A percentile compares a stretch with the other conserved stretches of the same genome.
These are phyloP conservation scores for Trichoderma gamsii DNA, from an alignment of 495 filamentous ascomycete species.

Conservation along the genomic window DNA sequence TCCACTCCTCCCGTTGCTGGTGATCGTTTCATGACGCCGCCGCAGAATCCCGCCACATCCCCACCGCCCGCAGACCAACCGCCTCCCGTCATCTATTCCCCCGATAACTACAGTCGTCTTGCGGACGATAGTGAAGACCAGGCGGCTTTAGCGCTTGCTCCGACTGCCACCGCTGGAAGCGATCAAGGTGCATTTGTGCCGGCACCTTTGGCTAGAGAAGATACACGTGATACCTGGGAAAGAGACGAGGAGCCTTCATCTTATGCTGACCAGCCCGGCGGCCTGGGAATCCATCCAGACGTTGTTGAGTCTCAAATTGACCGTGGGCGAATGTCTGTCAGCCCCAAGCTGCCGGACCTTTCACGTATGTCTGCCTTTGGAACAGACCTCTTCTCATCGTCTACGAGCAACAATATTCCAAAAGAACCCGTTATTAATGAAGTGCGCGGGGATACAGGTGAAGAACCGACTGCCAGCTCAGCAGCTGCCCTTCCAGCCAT, in stretches of 20 bases:
- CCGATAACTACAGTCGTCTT: constrained; percentile 72
- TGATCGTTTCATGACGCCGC: background rate
- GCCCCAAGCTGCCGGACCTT: constrained; percentile 57
- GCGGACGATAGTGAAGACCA: constrained; percentile 54
- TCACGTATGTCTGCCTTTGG: constrained; percentile 62
- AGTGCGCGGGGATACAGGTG: constrained; percentile 1
- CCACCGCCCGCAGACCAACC: constrained; percentile 31
- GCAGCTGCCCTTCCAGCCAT: background rate
- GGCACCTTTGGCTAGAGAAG: background rate
- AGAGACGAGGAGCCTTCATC: background rate
- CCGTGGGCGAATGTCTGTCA: constrained; percentile 33
- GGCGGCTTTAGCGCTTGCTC: background rate
- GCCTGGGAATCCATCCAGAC: background rate
- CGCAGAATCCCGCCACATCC: background rate
- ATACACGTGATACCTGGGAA: constrained; percentile 4
- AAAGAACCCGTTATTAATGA: constrained; percentile 14
- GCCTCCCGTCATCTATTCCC: constrained; percentile 63
- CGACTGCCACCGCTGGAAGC: background rate
- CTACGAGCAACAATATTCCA: constrained; percentile 19
- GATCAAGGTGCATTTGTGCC: background rate
- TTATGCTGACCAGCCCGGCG: background rate
- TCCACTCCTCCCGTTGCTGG: background rate
- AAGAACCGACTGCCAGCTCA: background rate
- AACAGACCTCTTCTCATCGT: constrained; percentile 36
- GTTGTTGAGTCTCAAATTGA: constrained; percentile 6